Evolutionary conservation across 2,329 filamentous ascomycete genomes (phyloP), one percentile per base, ranked within the genome.

Genomic region (Colletotrichum incanum): DNA sequence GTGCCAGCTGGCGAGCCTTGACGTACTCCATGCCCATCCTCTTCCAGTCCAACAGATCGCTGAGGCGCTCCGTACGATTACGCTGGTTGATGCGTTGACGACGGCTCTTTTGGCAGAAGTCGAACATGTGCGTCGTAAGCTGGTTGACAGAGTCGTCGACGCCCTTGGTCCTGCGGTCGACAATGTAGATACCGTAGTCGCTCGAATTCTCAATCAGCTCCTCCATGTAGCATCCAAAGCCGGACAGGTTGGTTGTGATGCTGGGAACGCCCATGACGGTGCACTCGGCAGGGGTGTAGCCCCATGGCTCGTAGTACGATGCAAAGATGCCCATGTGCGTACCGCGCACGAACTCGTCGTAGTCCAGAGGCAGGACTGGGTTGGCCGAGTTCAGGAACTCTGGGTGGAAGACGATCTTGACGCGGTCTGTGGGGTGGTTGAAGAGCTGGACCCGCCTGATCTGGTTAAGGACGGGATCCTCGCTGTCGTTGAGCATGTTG

Each of bases 141-240:
- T 98, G 95, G 84, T 98, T 98, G 80, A 98, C 95, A 11, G 95
- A 98, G 82, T 98, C 96, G 79, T 99, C 96, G 1, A 99, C 93
- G 37, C 95, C 96, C 89, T 98, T 98, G 85, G 91, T 93, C 60
- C 96, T 92, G 68, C 96, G 93, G 81, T 99, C 96, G 56, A 99
- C 95, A 82, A 99, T 98, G 87, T 98, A 98, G 84, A 99, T 98
- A 76, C 96, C 96, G 80, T 99, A 98, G 83, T 99, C 96, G 75
- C 93, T 93, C 50, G 96, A 97, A 84, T 98, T 98, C 84, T 98
- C 96, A 76, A 99, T 98, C 76, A 98, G 86, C 84, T 98, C 96
- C 83, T 99, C 96, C 96, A 99, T 99, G 83, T 99, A 98, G 84
- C 96, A 98, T 61, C 96, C 96, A 79, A 99, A 99, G 26, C 96